A percentile compares a stretch with the other conserved stretches of the same genome.
Conservation (phyloP, 2,329 filamentous ascomycete genomes). For the Raffaelea arxii region DNA sequence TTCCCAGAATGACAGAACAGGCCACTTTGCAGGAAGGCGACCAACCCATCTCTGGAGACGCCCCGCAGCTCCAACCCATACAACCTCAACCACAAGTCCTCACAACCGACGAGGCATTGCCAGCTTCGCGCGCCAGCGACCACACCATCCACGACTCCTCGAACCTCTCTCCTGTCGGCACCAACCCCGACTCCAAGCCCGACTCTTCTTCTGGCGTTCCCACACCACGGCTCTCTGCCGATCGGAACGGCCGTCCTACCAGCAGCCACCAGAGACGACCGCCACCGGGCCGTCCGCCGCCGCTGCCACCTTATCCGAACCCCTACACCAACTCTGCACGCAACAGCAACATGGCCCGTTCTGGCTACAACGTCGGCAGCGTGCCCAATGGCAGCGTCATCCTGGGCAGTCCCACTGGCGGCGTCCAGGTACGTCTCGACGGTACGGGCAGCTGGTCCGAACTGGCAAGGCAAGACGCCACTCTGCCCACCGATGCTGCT, state of each 20-base stretch:
- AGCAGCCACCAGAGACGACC: constrained; percentile 14
- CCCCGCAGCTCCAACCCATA: too few species aligned
- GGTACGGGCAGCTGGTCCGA: constrained; percentile 87
- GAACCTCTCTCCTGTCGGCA: neutral
- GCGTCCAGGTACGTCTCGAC: constrained; percentile 84
- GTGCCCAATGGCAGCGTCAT: constrained; percentile 55
- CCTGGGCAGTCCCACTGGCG: constrained; percentile 65
- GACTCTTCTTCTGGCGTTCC: constrained; percentile 1
- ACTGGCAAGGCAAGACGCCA: constrained; percentile 74
- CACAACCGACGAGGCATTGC: constrained; percentile 40
- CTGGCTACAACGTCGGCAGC: constrained; percentile 18
- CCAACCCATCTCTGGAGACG: constrained; percentile 1
- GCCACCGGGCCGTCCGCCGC: constrained; percentile 23
- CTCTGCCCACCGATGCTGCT: constrained; percentile 57
- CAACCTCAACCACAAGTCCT: constrained; percentile 30
- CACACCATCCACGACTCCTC: constrained; percentile 1
- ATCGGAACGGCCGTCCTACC: constrained; percentile 17
- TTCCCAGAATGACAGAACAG: constrained; percentile 13
- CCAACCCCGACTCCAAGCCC: constrained; percentile 8
- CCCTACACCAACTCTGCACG: constrained; percentile 27
- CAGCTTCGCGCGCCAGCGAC: constrained; percentile 24
- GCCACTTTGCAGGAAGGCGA: constrained; percentile 13
- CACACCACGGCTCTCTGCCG: constrained; percentile 7
- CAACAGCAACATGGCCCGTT: constrained; percentile 7
- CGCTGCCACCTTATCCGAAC: constrained; percentile 36